Conservation (phyloP, 202 grass and related monocot species). For the Schoenoplectus tabernaemontani region DNA sequence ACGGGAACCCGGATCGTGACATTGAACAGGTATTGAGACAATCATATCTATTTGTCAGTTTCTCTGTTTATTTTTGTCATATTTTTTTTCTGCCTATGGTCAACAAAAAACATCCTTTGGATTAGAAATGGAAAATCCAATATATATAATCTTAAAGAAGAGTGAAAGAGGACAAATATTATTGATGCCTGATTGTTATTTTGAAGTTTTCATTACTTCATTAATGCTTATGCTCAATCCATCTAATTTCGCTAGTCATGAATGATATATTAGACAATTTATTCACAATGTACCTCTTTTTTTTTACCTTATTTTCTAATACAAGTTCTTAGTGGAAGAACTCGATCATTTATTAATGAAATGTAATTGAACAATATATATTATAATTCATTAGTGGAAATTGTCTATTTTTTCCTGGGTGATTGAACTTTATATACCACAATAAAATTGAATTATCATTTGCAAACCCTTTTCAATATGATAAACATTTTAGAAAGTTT, state of each 20-base stretch:
- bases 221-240: too few relatives aligned
- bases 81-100: not conserved
- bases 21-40: constrained; percentile 27
- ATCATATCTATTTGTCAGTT: constrained; percentile 1
- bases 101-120: not conserved
- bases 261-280: not conserved
- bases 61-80: not conserved
- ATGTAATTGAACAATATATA: not conserved
- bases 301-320: not conserved
- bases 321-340: not conserved
- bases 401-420: not conserved
- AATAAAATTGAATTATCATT: not conserved
- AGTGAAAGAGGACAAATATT: not conserved
- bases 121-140: not conserved
- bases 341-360: not conserved
- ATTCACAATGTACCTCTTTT: not conserved
- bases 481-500: not conserved
- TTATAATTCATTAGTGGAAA: not conserved
- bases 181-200: too few relatives aligned
- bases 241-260: too few relatives aligned
- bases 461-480: not conserved
- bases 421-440: not conserved
- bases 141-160: not conserved
- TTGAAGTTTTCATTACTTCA: too few relatives aligned
- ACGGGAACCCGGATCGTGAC: constrained; percentile 38